Conservation (phyloP, 2,329 filamentous ascomycete species). For the Tolypocladium amazonense region DNA sequence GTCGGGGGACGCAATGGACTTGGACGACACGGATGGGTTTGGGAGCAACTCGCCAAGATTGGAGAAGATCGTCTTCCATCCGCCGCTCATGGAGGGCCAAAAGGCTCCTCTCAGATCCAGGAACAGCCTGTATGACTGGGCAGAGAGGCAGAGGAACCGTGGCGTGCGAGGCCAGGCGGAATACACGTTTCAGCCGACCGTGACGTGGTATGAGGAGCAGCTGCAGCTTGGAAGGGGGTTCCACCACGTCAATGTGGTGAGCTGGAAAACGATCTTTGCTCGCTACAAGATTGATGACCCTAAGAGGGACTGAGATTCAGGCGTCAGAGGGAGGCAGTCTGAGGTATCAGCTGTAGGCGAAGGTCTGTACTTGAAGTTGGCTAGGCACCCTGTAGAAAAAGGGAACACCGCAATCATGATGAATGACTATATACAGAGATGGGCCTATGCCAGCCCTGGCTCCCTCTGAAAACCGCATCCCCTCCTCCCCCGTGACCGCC, state of each 20-base stretch:
- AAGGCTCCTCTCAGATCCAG: constrained; percentile 19
- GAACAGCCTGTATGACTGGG: constrained; percentile 34
- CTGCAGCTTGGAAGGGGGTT: constrained; percentile 34
- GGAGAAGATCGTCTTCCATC: constrained; percentile 33
- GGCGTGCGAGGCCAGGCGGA: constrained; percentile 3
- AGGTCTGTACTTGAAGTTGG: background rate
- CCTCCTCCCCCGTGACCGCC: background rate
- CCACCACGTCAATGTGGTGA: constrained; percentile 35
- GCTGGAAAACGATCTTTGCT: constrained; percentile 31
- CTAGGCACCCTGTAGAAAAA: background rate
- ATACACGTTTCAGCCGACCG: constrained; percentile 35
- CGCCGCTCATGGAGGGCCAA: constrained; percentile 23
- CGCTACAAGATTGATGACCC: constrained; percentile 14
- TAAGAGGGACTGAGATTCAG: constrained; percentile 3
- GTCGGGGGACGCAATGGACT: background rate
- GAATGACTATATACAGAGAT: background rate
- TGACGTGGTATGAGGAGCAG: constrained; percentile 41
- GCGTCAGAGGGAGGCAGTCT: background rate
- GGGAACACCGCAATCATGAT: background rate
- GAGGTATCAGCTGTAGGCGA: background rate
- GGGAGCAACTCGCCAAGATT: constrained; percentile 8
- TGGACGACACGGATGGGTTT: constrained; percentile 8
- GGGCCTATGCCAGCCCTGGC: background rate
- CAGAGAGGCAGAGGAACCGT: constrained; percentile 8
- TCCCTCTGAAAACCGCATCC: background rate